These are phyloP conservation scores for Jatropha multifida DNA, from an alignment of 441 rosid species.

Conservation along the genomic window DNA sequence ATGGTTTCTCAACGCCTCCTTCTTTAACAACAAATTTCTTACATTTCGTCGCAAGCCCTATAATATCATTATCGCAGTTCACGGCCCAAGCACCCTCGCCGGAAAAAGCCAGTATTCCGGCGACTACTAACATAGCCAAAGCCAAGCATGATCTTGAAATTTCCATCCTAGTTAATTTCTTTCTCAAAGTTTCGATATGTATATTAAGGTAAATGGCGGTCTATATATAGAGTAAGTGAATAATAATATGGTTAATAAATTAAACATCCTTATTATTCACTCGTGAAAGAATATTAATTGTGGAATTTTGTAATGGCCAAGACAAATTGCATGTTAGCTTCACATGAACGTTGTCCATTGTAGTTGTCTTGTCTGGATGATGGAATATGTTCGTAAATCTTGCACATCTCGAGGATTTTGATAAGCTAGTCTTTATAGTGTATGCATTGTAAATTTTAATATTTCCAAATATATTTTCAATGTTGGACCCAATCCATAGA, in stretches of 20 bases:
- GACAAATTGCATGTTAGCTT: neutral
- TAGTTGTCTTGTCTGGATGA: neutral
- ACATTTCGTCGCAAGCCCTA: conserved; percentile 16
- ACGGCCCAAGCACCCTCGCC: neutral
- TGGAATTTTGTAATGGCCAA: neutral
- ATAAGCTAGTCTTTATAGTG: too few species aligned
- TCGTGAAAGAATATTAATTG: neutral
- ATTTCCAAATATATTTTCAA: too few species aligned
- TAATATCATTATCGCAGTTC: conserved; percentile 8
- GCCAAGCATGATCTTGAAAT: neutral
- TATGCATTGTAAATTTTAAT: too few species aligned
- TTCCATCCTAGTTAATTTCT: neutral
- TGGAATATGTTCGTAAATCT: conserved; percentile 10
- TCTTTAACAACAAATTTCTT: conserved; percentile 13
- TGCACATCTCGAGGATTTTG: neutral
- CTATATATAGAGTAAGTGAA: neutral
- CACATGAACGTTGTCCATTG: neutral
- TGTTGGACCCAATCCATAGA: too few species aligned
- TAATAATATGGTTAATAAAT: neutral
- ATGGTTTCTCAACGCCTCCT: conserved; percentile 10
- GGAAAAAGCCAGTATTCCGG: neutral
- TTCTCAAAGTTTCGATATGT: neutral
- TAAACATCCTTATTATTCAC: neutral
- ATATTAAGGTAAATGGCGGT: neutral
- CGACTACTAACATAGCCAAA: neutral